These are phyloP conservation scores for Angophora floribunda DNA, from an alignment of 345 rosid species.

Conservation along the genomic window DNA sequence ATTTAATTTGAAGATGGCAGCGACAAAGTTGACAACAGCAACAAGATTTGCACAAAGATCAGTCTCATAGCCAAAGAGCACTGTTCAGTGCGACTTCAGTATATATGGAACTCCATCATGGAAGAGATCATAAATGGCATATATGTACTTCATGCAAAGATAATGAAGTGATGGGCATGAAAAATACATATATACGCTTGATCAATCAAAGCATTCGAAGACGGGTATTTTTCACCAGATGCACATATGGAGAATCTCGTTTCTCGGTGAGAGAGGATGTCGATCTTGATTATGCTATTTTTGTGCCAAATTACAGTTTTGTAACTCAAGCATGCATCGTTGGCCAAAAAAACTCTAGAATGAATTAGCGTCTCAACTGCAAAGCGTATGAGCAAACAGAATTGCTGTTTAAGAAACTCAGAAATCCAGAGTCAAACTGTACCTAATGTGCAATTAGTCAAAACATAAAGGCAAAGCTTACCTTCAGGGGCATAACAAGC, in stretches of 20 bases:
- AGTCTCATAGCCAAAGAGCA: not conserved
- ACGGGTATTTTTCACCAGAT: not conserved
- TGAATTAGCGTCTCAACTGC: not conserved
- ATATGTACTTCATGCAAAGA: not conserved
- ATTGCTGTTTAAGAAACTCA: not conserved
- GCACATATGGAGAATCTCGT: not conserved
- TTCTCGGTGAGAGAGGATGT: not conserved
- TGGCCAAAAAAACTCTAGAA: not conserved
- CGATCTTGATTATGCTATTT: not conserved
- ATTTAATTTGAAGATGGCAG: not conserved
- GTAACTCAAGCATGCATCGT: not conserved
- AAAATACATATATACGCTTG: not conserved
- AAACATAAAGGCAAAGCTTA: not conserved
- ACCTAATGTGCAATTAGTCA: not conserved
- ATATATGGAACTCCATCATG: not conserved
- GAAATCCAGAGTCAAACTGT: not conserved
- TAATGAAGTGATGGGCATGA: not conserved
- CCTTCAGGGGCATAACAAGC: not conserved
- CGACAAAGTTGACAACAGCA: not conserved
- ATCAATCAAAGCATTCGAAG: not conserved
- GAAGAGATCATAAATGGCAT: not conserved
- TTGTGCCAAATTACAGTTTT: not conserved
- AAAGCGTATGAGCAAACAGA: not conserved
- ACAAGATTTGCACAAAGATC: not conserved
- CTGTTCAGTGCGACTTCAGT: not conserved